Evolutionary conservation across 306 rosid genomes (phyloP).

Genomic region (Pachyrhizus erosus): DNA sequence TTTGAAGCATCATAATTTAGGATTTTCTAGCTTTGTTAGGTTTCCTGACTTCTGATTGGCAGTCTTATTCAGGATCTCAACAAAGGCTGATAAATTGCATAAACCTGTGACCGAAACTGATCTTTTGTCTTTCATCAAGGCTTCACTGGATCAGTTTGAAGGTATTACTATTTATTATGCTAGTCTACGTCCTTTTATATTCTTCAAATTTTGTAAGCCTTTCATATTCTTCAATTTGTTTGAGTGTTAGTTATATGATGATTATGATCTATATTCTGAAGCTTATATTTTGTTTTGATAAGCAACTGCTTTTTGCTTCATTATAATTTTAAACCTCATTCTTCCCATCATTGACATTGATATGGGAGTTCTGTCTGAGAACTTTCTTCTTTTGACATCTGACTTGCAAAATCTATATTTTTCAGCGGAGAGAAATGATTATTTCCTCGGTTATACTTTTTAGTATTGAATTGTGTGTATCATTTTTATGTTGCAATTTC

Average conservation of each 20-base stretch:
- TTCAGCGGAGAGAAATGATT: conserved; percentile 28
- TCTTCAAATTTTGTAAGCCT: not conserved
- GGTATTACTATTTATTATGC: conserved; percentile 52
- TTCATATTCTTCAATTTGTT: not conserved
- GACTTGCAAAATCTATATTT: not conserved
- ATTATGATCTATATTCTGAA: not conserved
- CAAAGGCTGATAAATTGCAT: conserved; percentile 52
- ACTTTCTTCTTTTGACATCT: not conserved
- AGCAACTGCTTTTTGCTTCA: not conserved
- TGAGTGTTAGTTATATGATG: conserved; percentile 21
- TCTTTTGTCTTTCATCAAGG: conserved; percentile 69
- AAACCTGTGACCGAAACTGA: conserved; percentile 53
- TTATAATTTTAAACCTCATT: conserved; percentile 10
- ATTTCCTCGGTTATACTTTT: conserved; percentile 12
- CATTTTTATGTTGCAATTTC: not conserved
- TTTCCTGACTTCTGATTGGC: conserved; percentile 62
- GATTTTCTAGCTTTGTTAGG: conserved; percentile 46
- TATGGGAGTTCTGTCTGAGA: conserved; percentile 19
- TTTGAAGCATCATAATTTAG: not conserved
- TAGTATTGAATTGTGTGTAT: conserved; percentile 25
- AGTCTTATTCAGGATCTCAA: conserved; percentile 69
- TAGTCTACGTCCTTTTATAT: conserved; percentile 11
- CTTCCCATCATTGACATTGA: not conserved
- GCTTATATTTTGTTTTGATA: not conserved
- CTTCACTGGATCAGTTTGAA: conserved; percentile 65